phyloP scores from a whole-genome alignment of 2,329 filamentous ascomycete species.

The Microdochium trichocladiopsis region DNA sequence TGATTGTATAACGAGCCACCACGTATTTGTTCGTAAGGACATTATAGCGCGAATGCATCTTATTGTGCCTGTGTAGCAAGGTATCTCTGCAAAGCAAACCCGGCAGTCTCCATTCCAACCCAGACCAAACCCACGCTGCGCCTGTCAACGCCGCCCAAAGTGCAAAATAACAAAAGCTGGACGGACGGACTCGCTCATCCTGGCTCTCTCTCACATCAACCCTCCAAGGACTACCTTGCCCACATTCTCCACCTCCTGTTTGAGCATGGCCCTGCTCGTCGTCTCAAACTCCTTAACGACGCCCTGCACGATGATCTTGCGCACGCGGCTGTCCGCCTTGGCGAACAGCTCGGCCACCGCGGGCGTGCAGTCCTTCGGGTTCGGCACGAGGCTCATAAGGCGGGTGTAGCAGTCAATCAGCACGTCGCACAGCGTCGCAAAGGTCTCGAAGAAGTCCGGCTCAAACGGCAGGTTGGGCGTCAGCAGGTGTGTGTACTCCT shows the following conservation, averaged over 20 bases:
- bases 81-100: background rate
- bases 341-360: slow-evolving; percentile 76
- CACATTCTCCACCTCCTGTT: slow-evolving; percentile 75
- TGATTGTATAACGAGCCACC: no score
- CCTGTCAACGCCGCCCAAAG: background rate
- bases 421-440: slow-evolving; percentile 90
- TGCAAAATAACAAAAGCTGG: no score
- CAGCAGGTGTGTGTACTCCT: slow-evolving; percentile 81
- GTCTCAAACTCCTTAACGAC: slow-evolving; percentile 94
- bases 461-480: slow-evolving; percentile 94
- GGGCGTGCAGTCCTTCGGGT: slow-evolving; percentile 64
- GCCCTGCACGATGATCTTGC: slow-evolving; percentile 83
- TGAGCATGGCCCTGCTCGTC: slow-evolving; percentile 66
- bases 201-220: slow-evolving; percentile 49
- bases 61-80: no score
- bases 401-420: slow-evolving; percentile 86
- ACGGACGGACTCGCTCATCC: background rate
- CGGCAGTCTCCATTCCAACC: background rate
- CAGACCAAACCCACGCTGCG: background rate
- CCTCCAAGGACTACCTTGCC: slow-evolving; percentile 86
- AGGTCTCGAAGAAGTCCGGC: slow-evolving; percentile 94
- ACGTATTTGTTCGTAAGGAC: no score
- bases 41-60: no score
- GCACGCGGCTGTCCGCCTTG: slow-evolving; percentile 78
- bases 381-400: slow-evolving; percentile 68